Conservation (phyloP, 176 grass and related monocot species). For the Typha latifolia region DNA sequence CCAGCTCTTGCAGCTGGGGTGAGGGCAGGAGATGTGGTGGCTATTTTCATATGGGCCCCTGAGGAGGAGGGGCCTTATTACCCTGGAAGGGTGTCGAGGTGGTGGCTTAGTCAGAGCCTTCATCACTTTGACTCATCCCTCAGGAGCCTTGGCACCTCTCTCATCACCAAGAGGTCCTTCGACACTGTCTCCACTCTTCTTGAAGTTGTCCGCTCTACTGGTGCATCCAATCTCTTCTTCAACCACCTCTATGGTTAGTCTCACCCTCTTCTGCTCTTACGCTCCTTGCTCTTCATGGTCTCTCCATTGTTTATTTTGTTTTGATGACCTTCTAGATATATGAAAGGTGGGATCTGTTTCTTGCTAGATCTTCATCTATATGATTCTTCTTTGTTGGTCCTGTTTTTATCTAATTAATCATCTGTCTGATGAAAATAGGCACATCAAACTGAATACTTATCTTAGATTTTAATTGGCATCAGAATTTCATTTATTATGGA, state of each 20-base stretch:
- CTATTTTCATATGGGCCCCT: conserved; percentile 70
- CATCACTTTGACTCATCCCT: conserved; percentile 70
- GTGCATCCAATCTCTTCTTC: conserved; percentile 84
- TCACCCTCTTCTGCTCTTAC: neutral
- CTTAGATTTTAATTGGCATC: too few species aligned
- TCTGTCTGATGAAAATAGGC: too few species aligned
- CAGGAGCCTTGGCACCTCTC: conserved; percentile 52
- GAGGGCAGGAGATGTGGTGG: conserved; percentile 52
- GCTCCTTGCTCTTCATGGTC: neutral
- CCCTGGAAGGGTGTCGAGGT: conserved; percentile 70
- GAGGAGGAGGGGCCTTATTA: conserved; percentile 70
- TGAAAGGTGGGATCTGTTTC: neutral
- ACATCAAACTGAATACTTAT: too few species aligned
- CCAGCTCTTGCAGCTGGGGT: conserved; percentile 61
- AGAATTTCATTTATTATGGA: too few species aligned
- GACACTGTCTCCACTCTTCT: conserved; percentile 58
- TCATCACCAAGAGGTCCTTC: conserved; percentile 51
- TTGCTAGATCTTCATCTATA: neutral
- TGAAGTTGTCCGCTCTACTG: conserved; percentile 52
- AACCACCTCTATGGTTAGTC: conserved; percentile 85
- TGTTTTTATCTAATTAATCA: too few species aligned
- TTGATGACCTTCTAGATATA: neutral
- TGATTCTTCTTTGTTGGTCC: conserved; percentile 1
- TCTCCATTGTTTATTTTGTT: neutral
- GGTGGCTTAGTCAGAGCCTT: conserved; percentile 83